These are phyloP conservation scores for Populus hybrid DNA, from an alignment of 441 rosid genomes.

Conservation along the genomic window DNA sequence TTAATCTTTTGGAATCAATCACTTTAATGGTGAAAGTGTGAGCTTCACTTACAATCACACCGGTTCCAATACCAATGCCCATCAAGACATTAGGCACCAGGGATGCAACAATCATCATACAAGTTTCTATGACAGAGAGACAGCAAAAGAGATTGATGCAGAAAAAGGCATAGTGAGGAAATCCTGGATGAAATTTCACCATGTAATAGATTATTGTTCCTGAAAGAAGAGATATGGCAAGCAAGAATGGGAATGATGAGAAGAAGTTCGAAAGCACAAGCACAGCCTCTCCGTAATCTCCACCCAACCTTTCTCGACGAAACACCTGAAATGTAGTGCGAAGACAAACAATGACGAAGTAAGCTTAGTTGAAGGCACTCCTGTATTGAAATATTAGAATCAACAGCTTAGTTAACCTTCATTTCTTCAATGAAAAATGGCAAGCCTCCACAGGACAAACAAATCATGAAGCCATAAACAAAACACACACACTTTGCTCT, in stretches of 20 bases:
- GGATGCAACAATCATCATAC: slow-evolving; percentile 74
- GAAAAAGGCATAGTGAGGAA: slow-evolving; percentile 48
- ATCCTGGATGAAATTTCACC: slow-evolving; percentile 65
- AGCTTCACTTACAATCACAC: slow-evolving; percentile 44
- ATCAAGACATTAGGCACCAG: slow-evolving; percentile 70
- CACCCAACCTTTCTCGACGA: slow-evolving; percentile 49
- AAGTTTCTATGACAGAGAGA: slow-evolving; percentile 63
- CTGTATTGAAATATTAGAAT: neutral
- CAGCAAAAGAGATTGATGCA: slow-evolving; percentile 55
- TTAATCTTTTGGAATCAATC: neutral
- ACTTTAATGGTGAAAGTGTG: neutral
- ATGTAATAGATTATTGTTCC: slow-evolving; percentile 57
- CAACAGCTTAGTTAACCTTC: slow-evolving; percentile 34
- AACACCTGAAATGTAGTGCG: slow-evolving; percentile 40
- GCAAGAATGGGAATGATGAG: slow-evolving; percentile 68
- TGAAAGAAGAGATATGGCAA: slow-evolving; percentile 32
- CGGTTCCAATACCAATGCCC: slow-evolving; percentile 63
- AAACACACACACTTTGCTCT: slow-evolving; percentile 62
- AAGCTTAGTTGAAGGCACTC: neutral
- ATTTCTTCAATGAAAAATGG: slow-evolving; percentile 78
- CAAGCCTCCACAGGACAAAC: slow-evolving; percentile 78
- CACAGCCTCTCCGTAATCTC: slow-evolving; percentile 66
- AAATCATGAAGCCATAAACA: slow-evolving; percentile 70
- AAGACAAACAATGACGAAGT: neutral
- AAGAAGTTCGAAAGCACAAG: slow-evolving; percentile 62